Conservation (phyloP, 2,329 filamentous ascomycete species). For the Cladobotryum protrusum region DNA sequence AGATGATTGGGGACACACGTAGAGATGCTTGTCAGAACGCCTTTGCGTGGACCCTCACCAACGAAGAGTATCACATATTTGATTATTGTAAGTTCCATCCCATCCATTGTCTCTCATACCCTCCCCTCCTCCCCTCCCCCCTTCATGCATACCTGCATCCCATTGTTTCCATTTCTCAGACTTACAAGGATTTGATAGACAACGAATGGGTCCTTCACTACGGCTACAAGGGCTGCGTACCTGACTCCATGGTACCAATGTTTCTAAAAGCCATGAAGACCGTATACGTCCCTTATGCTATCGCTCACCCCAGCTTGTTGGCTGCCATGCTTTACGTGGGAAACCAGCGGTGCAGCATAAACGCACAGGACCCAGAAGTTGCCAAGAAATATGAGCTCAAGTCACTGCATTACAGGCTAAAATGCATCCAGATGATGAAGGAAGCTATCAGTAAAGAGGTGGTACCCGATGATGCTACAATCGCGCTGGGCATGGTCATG, state of each 20-base stretch:
- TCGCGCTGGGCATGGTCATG: conserved; percentile 3
- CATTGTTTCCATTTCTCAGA: neutral
- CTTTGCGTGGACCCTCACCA: conserved; percentile 7
- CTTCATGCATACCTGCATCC: too few relatives aligned
- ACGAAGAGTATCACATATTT: conserved; percentile 5
- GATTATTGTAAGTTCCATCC: conserved; percentile 6
- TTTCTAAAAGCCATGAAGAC: conserved; percentile 2
- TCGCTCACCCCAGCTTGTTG: neutral
- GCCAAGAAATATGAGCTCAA: neutral
- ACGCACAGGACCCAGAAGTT: neutral
- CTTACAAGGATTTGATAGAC: neutral
- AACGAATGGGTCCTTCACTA: conserved; percentile 7
- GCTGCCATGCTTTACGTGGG: conserved; percentile 1
- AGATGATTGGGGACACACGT: conserved; percentile 8
- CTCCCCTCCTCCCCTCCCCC: neutral
- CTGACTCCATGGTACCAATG: neutral
- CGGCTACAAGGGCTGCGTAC: conserved; percentile 7
- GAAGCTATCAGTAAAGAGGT: neutral
- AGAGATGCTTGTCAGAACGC: conserved; percentile 4
- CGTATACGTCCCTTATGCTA: conserved; percentile 5
- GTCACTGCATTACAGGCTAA: neutral
- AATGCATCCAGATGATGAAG: conserved; percentile 4
- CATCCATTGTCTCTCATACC: neutral
- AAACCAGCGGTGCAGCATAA: neutral
- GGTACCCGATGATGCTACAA: neutral